Evolutionary conservation across 495 filamentous ascomycete genomes (phyloP).

Genomic region (Tuber melanosporum): DNA sequence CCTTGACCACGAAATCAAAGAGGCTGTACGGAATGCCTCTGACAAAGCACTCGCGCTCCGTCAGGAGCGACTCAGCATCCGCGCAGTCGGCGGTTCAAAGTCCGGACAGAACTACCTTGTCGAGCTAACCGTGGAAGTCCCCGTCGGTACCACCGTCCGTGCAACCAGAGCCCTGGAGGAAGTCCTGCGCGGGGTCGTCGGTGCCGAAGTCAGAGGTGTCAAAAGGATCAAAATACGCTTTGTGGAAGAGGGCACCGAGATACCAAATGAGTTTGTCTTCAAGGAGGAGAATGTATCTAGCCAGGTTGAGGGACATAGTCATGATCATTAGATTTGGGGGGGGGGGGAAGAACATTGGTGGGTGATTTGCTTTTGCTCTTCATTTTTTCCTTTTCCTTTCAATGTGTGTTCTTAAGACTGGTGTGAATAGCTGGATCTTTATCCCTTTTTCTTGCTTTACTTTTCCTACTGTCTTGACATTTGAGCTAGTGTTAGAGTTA

Average conservation of each 20-base stretch:
- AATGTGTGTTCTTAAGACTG: background rate
- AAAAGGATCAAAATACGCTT: slow-evolving; percentile 76
- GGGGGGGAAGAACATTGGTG: background rate
- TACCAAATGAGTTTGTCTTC: slow-evolving; percentile 38
- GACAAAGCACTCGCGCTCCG: slow-evolving; percentile 53
- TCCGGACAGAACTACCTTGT: slow-evolving; percentile 91
- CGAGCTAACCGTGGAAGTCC: slow-evolving; percentile 76
- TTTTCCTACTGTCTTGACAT: background rate
- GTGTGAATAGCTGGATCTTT: slow-evolving; percentile 2
- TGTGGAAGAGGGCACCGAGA: slow-evolving; percentile 52
- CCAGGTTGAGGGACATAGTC: slow-evolving; percentile 28
- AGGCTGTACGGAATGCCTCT: slow-evolving; percentile 58
- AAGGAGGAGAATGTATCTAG: slow-evolving; percentile 25
- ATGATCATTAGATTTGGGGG: slow-evolving; percentile 14
- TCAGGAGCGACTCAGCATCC: slow-evolving; percentile 53
- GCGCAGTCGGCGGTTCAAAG: slow-evolving; percentile 79
- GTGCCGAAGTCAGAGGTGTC: slow-evolving; percentile 69
- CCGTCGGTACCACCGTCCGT: slow-evolving; percentile 62
- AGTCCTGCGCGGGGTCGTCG: slow-evolving; percentile 60
- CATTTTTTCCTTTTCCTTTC: background rate
- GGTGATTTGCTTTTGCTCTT: background rate
- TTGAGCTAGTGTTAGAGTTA: background rate
- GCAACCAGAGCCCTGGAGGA: slow-evolving; percentile 65
- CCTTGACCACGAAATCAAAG: slow-evolving; percentile 74
- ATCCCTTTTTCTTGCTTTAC: background rate